Evolutionary conservation across 306 rosid species (phyloP).

Genomic region (Sphenostylis stenocarpa): DNA sequence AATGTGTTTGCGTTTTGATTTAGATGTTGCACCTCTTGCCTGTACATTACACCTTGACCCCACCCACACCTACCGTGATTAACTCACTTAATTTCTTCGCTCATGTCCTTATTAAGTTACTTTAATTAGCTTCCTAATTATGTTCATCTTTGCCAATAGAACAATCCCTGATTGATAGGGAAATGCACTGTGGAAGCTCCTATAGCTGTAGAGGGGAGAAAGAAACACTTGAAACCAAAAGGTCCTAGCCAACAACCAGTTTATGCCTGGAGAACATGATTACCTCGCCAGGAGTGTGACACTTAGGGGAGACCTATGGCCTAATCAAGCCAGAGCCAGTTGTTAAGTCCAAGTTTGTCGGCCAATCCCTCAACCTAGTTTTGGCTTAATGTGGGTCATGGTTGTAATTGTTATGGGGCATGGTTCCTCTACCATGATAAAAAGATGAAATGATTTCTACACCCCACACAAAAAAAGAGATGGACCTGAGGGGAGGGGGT

Average conservation of each 20-base stretch:
- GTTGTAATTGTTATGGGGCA: slow-evolving; percentile 15
- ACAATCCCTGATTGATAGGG: slow-evolving; percentile 23
- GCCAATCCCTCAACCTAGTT: slow-evolving; percentile 42
- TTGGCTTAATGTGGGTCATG: slow-evolving; percentile 40
- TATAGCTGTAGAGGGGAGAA: neutral
- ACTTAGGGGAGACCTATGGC: slow-evolving; percentile 27
- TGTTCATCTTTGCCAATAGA: slow-evolving; percentile 12
- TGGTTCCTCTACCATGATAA: neutral
- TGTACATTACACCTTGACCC: slow-evolving; percentile 43
- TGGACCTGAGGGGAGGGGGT: neutral
- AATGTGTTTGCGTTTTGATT: slow-evolving; percentile 47
- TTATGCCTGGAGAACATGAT: slow-evolving; percentile 41
- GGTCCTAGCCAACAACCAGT: slow-evolving; percentile 46
- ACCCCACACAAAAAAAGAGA: neutral
- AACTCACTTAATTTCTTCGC: slow-evolving; percentile 32
- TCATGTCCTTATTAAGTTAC: neutral
- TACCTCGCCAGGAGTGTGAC: slow-evolving; percentile 21
- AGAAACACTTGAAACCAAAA: slow-evolving; percentile 12
- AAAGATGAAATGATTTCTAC: neutral
- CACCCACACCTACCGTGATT: slow-evolving; percentile 63
- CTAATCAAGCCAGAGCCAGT: slow-evolving; percentile 37
- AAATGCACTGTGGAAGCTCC: neutral
- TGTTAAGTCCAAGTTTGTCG: slow-evolving; percentile 46
- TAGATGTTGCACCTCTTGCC: slow-evolving; percentile 65
- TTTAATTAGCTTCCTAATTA: slow-evolving; percentile 12